Base-by-base conservation (phyloP, 1,139 yeast species). In the Saccharomycopsis hybrid region DNA sequence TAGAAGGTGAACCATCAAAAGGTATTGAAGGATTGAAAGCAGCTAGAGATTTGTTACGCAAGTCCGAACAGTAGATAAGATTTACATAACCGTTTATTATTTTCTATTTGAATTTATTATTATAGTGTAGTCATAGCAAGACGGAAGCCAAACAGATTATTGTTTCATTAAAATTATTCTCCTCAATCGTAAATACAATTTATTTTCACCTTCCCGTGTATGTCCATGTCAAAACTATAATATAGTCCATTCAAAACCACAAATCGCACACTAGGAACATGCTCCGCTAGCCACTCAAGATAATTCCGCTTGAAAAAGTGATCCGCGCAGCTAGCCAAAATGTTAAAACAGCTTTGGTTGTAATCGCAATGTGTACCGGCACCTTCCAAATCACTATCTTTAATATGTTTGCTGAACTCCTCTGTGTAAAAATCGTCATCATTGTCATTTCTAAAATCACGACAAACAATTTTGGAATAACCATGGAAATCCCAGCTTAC, bases 401-500 rank as follows among this genome's bases (percentile, higher is more conserved):
- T 11, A n/a, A 48, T 41, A 18, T 48, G 37, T 18, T 48, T 42
- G 5, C 28, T 41, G 31, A 49, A 40, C 18, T 50, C 56, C 13
- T 53, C 53, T 8, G 36, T 38, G 32, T 47, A 52, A 27, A 50
- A 50, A 18, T 50, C 48, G 13, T 53, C 55, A 28, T 53, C 54
- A 37, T 43, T 44, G 25, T 53, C 56, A 25, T 53, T 35, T 27
- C 46, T 46, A 40, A 51, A 51, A 11, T 53, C 54, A 13, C 53
- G 36, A 38, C 54, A 52, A 33, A 48, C 29, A 18, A 53, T 46
- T 28, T 44, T 47, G 24, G 47, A 51, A 31, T 46, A 48, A 11
- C 42, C 52, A 31, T 73, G 77, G 52, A 72, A 66, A 55, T 73
- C 65, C 76, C 77, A 73, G 36, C 62, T 57, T 28, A 58, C 55